Percentiles rank a stretch among this genome's conserved stretches.
phyloP scores from a whole-genome alignment of 345 rosid genomes.

The Acer saccharum region DNA sequence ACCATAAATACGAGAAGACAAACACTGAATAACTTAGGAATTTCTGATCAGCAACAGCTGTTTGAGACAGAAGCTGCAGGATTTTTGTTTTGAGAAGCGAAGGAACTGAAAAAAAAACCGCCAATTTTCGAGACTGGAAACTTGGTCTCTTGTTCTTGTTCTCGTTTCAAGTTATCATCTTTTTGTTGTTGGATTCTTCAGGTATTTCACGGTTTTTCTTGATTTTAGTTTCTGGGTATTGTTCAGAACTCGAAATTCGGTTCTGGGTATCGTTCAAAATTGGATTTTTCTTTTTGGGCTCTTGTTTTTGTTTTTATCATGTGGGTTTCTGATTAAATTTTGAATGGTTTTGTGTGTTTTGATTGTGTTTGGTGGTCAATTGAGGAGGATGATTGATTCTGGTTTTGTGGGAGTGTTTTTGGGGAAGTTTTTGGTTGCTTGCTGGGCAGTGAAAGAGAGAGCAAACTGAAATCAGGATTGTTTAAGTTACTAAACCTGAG shows the following conservation, averaged over 20 bases:
- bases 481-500: not conserved
- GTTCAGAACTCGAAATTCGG: conserved; percentile 18
- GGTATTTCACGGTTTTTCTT: conserved; percentile 24
- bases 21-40: conserved; percentile 6
- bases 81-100: not conserved
- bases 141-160: not conserved
- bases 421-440: not conserved
- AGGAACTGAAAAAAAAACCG: not conserved
- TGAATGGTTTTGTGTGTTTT: not conserved
- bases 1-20: not conserved
- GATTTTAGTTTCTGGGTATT: conserved; percentile 30
- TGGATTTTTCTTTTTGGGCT: conserved; percentile 23
- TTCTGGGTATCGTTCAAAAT: conserved; percentile 21
- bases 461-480: conserved; percentile 5
- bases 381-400: conserved; percentile 2
- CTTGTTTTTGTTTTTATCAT: conserved; percentile 10
- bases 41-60: conserved; percentile 9
- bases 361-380: not conserved
- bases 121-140: conserved; percentile 4
- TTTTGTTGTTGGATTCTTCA: conserved; percentile 25
- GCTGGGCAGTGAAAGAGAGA: not conserved
- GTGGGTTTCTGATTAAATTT: conserved; percentile 11
- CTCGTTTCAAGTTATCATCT: conserved; percentile 3
- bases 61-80: not conserved
- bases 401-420: not conserved